A percentile compares a stretch with the other conserved stretches of the same genome.
phyloP scores from a whole-genome alignment of 371 early-diverging fungal species.

The Apophysomyces elegans region DNA sequence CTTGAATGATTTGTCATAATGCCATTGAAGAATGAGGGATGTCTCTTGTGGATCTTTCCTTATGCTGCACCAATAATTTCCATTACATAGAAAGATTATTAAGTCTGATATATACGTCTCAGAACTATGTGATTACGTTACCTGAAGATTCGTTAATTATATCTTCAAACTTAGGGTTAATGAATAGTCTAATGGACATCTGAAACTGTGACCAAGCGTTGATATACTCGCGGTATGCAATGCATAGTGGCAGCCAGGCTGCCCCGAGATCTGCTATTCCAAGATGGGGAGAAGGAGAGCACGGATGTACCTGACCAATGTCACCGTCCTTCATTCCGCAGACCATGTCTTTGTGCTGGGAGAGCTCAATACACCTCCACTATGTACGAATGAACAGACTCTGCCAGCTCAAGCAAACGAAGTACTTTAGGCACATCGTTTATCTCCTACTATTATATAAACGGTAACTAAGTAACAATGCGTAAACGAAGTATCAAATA shows the following conservation, averaged over 20 bases:
- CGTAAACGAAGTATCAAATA: too few relatives aligned
- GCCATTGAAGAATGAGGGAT: neutral
- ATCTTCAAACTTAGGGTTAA: neutral
- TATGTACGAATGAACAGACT: too few relatives aligned
- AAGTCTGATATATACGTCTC: neutral
- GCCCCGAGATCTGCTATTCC: neutral
- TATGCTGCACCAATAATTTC: neutral
- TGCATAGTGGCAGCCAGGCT: neutral
- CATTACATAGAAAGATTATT: neutral
- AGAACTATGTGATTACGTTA: neutral
- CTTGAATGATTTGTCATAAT: neutral
- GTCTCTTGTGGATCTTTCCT: neutral
- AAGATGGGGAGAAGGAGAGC: neutral
- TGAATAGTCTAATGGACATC: neutral
- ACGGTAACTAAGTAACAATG: too few relatives aligned
- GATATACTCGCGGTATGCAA: neutral
- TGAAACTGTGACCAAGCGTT: constrained; percentile 1
- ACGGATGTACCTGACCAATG: neutral
- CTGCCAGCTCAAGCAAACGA: too few relatives aligned
- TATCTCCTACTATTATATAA: too few relatives aligned
- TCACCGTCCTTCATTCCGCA: neutral
- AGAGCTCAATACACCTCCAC: too few relatives aligned
- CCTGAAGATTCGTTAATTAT: neutral
- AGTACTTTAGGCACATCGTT: too few relatives aligned
- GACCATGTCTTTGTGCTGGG: too few relatives aligned